Percentiles rank a stretch among this genome's conserved stretches.
Evolutionary conservation across 768 basidiomycete genomes (phyloP).

Genomic region (Boletales sp.): DNA sequence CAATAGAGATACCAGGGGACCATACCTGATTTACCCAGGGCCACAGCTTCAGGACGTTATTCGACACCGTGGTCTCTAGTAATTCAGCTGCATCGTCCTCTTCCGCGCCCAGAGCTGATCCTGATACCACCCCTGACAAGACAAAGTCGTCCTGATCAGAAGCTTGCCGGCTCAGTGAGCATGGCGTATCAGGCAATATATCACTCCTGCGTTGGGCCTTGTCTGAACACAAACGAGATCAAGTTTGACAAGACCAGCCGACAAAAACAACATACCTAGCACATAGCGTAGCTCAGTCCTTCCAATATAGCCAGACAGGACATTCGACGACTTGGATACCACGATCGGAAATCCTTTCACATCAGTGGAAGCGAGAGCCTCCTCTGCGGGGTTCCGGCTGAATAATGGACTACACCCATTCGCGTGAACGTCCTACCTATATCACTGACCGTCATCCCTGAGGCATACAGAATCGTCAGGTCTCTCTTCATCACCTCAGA

Average conservation of each 20-base stretch:
- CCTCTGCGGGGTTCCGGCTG: constrained; percentile 45
- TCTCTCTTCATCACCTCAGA: constrained; percentile 88
- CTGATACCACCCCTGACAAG: constrained; percentile 39
- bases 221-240: constrained; percentile 42
- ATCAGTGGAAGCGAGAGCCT: constrained; percentile 61
- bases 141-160: constrained; percentile 51
- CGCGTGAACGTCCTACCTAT: constrained; percentile 56
- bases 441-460: constrained; percentile 72
- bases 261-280: constrained; percentile 51
- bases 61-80: constrained; percentile 55
- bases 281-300: constrained; percentile 83
- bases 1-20: not conserved
- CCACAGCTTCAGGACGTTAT: constrained; percentile 64
- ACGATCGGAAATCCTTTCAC: constrained; percentile 94
- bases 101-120: constrained; percentile 55
- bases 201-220: constrained; percentile 64
- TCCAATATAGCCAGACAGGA: constrained; percentile 84
- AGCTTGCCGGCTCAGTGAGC: constrained; percentile 58
- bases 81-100: constrained; percentile 67
- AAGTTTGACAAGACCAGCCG: not conserved
- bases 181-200: constrained; percentile 60
- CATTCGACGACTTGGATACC: constrained; percentile 52
- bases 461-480: constrained; percentile 65
- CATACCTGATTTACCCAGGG: constrained; percentile 93
- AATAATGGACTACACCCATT: not conserved